A percentile compares a stretch with the other conserved stretches of the same genome.
These are phyloP conservation scores for Neoarthrinium moseri DNA, from an alignment of 2,329 filamentous ascomycete genomes.

Conservation along the genomic window DNA sequence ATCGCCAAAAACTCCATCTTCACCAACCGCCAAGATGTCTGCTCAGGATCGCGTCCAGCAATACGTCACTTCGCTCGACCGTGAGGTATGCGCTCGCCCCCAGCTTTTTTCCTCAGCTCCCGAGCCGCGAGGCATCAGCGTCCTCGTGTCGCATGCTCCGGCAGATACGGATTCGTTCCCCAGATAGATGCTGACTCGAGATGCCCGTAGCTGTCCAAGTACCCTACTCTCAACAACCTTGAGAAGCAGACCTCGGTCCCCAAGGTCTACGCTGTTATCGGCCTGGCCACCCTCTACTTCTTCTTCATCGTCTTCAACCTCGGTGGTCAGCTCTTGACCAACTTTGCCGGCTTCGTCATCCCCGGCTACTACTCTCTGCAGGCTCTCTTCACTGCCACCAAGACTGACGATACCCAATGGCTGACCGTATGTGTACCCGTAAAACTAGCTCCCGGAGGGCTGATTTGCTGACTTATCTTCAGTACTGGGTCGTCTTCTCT, in stretches of 20 bases:
- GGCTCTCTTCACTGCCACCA: constrained; percentile 70
- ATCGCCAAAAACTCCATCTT: constrained; percentile 10
- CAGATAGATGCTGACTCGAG: constrained; percentile 15
- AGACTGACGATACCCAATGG: constrained; percentile 81
- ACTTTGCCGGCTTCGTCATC: constrained; percentile 79
- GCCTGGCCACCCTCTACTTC: constrained; percentile 76
- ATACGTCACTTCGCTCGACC: constrained; percentile 77
- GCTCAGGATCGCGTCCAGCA: constrained; percentile 74
- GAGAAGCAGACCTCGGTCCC: constrained; percentile 81
- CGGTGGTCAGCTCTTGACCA: constrained; percentile 83
- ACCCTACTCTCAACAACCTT: constrained; percentile 78
- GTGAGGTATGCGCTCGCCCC: constrained; percentile 59
- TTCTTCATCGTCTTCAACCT: constrained; percentile 93
- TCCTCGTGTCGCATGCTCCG: constrained; percentile 17
- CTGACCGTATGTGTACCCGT: constrained; percentile 63
- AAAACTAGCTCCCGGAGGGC: no score
- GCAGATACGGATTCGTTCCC: no score
- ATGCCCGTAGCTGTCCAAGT: constrained; percentile 72
- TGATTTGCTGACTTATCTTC: constrained; percentile 4
- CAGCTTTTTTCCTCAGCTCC: not conserved
- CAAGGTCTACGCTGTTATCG: constrained; percentile 82
- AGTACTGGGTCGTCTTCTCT: constrained; percentile 88
- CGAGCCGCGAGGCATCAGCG: not conserved
- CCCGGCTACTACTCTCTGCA: constrained; percentile 82
- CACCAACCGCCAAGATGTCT: constrained; percentile 57